phyloP scores from a whole-genome alignment of 2,329 filamentous ascomycete species.

The Exophiala spinifera region DNA sequence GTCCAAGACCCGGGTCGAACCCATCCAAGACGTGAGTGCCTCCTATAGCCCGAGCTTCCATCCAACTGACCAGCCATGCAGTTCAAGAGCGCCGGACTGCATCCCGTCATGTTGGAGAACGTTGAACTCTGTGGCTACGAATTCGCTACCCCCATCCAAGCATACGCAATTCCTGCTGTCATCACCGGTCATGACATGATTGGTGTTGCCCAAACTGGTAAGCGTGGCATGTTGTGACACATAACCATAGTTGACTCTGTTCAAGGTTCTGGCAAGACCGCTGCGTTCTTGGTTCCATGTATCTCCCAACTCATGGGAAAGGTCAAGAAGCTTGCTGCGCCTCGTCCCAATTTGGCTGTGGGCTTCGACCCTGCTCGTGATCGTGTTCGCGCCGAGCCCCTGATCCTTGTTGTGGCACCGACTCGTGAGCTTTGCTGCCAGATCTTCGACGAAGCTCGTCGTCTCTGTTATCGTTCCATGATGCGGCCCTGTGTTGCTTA shows the following conservation, averaged over 20 bases:
- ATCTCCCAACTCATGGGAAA: constrained; percentile 93
- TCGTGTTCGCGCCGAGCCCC: constrained; percentile 71
- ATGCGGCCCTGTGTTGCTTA: constrained; percentile 87
- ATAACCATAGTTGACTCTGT: constrained; percentile 2
- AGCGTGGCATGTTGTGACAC: constrained; percentile 30
- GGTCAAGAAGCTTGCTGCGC: constrained; percentile 78
- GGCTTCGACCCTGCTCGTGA: constrained; percentile 53
- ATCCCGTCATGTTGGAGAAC: constrained; percentile 79
- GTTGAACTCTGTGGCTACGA: constrained; percentile 69
- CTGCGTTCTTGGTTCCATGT: constrained; percentile 84
- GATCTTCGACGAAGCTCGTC: constrained; percentile 90
- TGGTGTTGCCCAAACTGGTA: constrained; percentile 88
- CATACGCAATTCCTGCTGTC: constrained; percentile 78
- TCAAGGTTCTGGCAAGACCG: constrained; percentile 91
- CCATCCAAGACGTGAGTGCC: constrained; percentile 46
- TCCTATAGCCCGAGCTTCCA: not conserved
- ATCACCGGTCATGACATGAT: constrained; percentile 76
- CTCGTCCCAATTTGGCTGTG: constrained; percentile 62
- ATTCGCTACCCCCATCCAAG: constrained; percentile 80
- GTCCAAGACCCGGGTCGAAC: constrained; percentile 46
- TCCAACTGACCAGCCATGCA: constrained; percentile 35
- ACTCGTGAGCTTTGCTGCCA: constrained; percentile 89
- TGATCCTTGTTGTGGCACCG: constrained; percentile 81
- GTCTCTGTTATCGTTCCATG: constrained; percentile 92
- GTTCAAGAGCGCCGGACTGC: constrained; percentile 77